A percentile compares a stretch with the other conserved stretches of the same genome.
Conservation (phyloP, 345 rosid species). For the Lagerstroemia speciosa region DNA sequence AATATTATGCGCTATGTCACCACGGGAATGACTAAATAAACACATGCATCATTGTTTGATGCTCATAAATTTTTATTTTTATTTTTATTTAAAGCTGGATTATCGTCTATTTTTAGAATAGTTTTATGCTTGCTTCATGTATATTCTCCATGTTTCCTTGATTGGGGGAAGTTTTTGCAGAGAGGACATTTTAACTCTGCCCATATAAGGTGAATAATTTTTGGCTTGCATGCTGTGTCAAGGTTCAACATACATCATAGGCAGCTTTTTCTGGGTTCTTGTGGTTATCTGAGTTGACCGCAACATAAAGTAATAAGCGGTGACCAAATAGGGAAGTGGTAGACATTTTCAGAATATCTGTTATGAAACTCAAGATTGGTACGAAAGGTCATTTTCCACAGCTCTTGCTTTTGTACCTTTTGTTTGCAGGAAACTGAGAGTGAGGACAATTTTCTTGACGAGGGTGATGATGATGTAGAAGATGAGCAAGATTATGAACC, state of each 20-base stretch:
- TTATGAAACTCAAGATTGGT: not conserved
- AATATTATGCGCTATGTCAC: not conserved
- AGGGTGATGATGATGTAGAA: conserved; percentile 71
- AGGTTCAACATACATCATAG: not conserved
- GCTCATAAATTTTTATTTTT: no score
- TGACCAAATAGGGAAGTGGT: not conserved
- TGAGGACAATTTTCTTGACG: conserved; percentile 70
- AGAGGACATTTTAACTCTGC: not conserved
- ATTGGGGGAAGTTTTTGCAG: not conserved
- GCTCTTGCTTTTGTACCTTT: not conserved
- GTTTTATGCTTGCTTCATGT: no score
- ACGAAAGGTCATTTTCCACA: no score
- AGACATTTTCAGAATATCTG: not conserved
- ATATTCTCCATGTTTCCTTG: no score
- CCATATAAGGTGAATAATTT: not conserved
- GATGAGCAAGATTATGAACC: conserved; percentile 64
- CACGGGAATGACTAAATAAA: not conserved
- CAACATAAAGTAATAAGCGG: not conserved
- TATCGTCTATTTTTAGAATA: no score
- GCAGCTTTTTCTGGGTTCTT: not conserved
- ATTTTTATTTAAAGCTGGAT: no score
- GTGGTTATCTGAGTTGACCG: not conserved
- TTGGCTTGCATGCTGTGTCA: not conserved
- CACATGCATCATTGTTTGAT: not conserved
- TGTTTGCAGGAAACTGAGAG: conserved; percentile 68